Evolutionary conservation across 306 rosid genomes (phyloP).

Genomic region (Cucumis melo): DNA sequence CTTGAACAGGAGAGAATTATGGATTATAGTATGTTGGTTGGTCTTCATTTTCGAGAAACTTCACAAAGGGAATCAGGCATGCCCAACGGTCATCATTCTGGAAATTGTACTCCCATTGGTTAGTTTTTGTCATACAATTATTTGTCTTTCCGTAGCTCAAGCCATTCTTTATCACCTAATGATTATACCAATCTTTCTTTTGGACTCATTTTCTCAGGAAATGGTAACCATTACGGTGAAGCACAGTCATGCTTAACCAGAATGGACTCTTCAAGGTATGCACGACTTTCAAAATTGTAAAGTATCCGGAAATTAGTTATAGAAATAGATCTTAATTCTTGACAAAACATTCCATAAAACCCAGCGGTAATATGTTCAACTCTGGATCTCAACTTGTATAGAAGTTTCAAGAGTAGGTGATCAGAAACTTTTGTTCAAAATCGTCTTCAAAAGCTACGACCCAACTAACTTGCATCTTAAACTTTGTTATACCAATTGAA

Average conservation of each 20-base stretch:
- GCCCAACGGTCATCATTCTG: constrained; percentile 24
- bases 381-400: not conserved
- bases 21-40: constrained; percentile 94
- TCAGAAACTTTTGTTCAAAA: not conserved
- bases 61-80: constrained; percentile 16
- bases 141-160: not conserved
- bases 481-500: not conserved
- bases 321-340: not conserved
- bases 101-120: constrained; percentile 23
- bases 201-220: constrained; percentile 20
- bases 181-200: not conserved
- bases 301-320: not conserved
- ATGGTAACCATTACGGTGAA: not conserved
- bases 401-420: not conserved
- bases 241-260: not conserved
- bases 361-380: not conserved
- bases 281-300: not conserved
- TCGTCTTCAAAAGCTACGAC: not conserved
- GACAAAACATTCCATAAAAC: not conserved
- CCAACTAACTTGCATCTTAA: not conserved
- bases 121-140: not conserved
- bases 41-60: constrained; percentile 71
- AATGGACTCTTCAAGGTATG: constrained; percentile 7
- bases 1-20: constrained; percentile 89
- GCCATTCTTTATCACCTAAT: not conserved